Conservation (phyloP, 2,329 filamentous ascomycete genomes). For the Stachybotrys elegans region DNA sequence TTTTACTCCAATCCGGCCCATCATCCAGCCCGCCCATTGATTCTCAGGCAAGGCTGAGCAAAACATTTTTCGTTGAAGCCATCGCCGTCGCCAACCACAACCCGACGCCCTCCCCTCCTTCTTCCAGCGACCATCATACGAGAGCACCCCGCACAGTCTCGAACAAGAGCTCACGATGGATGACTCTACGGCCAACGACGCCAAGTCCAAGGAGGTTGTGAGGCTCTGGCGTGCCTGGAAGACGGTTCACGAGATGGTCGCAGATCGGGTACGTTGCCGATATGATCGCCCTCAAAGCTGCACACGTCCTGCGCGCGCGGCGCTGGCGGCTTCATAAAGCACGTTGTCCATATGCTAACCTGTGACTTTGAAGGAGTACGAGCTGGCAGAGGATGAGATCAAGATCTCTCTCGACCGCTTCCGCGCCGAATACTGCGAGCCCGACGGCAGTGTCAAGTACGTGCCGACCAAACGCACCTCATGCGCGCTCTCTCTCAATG, state of each 20-base stretch:
- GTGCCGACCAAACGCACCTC: conserved; percentile 19
- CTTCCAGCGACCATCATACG: neutral
- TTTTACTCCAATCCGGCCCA: too few species aligned
- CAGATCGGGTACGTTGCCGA: conserved; percentile 69
- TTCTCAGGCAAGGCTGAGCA: conserved; percentile 1
- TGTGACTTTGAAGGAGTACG: conserved; percentile 70
- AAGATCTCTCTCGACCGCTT: conserved; percentile 83
- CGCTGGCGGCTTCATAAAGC: too few species aligned
- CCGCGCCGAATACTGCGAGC: conserved; percentile 63
- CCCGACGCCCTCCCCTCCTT: neutral
- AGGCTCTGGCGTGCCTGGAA: conserved; percentile 91
- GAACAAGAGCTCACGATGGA: conserved; percentile 23
- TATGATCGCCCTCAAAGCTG: too few species aligned
- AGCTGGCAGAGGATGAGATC: conserved; percentile 84
- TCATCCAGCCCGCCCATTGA: neutral
- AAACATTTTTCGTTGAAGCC: conserved; percentile 4
- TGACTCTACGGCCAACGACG: conserved; percentile 39
- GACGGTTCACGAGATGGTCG: conserved; percentile 92
- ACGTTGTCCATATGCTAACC: too few species aligned
- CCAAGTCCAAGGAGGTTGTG: conserved; percentile 48
- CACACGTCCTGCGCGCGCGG: too few species aligned
- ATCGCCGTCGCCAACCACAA: neutral
- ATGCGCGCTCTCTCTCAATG: neutral
- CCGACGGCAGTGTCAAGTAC: conserved; percentile 73
- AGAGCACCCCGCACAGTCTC: neutral